Evolutionary conservation across 2,329 filamentous ascomycete species (phyloP), one percentile per base, ranked within the genome.

Genomic region (Fusarium foetens): DNA sequence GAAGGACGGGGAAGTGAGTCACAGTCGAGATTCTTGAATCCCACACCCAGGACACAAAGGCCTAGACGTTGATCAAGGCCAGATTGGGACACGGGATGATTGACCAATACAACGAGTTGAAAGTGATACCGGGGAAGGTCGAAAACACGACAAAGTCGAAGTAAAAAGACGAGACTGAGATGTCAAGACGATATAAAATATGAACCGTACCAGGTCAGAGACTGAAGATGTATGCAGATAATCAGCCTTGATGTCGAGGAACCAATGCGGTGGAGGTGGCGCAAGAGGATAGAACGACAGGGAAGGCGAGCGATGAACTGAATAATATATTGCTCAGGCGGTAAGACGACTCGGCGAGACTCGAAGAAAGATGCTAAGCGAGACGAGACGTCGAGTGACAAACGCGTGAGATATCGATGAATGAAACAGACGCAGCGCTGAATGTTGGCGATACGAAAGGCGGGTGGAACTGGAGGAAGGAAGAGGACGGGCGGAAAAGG

Each of bases 1-100:
- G 70, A 66, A 77, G 70, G 55, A 75, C 58, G 74, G 70, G 73
- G 65, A 66, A 64, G 72, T 81, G 79, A 80, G 77, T 81, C 79
- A 80, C 79, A 79, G 73, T 67, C 73, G 60, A 70, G 61, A 73
- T 76, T 77, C 69, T 72, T 75, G 75, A 77, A 70, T 74, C 72
- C 67, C 76, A 74, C 74, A 70, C 73, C 68, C 63, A 74, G 63
- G 53, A 69, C 59, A 63, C 57, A 74, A 64, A 66, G 65, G 66
- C 52, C 68, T 66, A 68, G 75, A 74, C 45, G 68, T 69, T 68
- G 74, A 75, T 66, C 68, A 64, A 75, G 63, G 61, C 69, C 67
- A 61, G 63, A 70, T 64, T 58, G 42, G 58, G 73, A 55, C 39
- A 70, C 64, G 38, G 49, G 68, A 58, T 69, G 64, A 70, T 74